Base-by-base conservation (phyloP, 2,329 filamentous ascomycete species). In the Cadophora sp. region DNA sequence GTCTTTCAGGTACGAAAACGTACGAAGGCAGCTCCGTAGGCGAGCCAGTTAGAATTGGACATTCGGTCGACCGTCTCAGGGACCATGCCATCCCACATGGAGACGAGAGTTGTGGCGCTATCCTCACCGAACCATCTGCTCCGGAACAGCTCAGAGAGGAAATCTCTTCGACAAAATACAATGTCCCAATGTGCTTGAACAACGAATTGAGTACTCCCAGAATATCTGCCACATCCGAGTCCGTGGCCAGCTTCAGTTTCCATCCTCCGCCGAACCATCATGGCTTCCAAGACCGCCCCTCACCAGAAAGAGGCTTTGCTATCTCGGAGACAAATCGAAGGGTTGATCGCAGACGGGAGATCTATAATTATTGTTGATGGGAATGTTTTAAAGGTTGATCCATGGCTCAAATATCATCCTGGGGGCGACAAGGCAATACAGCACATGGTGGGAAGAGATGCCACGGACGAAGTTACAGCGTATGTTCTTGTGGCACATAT, bases 391-490 rank as follows among this genome's bases (percentile, higher is more conserved):
- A 97, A 94, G 81, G 89, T 93, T 37, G 95, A 98, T 79, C 86
- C 91, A 48, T 99, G 94, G 93, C 82, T 97, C 63, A 88, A 88
- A 64, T 97, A 92, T 77, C 96, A 98, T 76, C 96, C 96, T 14
- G 96, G 96, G 67, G 96, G 96, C 74, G 90, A 95, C 75, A 96
- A 94, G 81, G 88, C 95, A 65, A 97, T 99, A 72, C 84, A 89
- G 78, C 96, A 99, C 78, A 96, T 97, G 93, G 88, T 98, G 69
- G 94, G 94, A 70, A 89, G 91, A 80, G 94, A 97, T 87, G 95
- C 93, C 62, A 97, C 95, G 12, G 94, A 97, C 79, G 96, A 98
- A 81, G 90, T 98, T 70, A 93, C 91, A 79, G 92, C 91, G 93
- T 97, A 86, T 62, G 91, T 84, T 12, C 19, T 29, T n/a, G 6